Evolutionary conservation across 2,329 filamentous ascomycete genomes (phyloP).

Genomic region (Aspergillus fumigatiaffinis): DNA sequence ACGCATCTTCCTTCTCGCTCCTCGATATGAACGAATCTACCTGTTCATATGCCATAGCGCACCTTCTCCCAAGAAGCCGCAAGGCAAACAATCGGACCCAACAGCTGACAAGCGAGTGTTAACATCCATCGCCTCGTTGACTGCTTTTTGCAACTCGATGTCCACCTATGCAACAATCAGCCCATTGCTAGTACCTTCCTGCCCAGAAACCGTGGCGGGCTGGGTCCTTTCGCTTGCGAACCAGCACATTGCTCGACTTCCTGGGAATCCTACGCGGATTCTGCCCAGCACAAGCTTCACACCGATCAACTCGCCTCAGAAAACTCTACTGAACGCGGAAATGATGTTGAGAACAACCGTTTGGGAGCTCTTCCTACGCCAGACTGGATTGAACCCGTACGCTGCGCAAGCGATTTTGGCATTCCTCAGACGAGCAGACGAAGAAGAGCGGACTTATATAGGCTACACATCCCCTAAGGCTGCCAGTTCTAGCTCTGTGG

Average conservation of each 20-base stretch:
- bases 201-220: constrained; percentile 42
- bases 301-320: constrained; percentile 8
- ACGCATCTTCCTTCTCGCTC: constrained; percentile 50
- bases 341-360: constrained; percentile 57
- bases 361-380: constrained; percentile 66
- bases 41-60: constrained; percentile 57
- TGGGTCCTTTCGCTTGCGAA: constrained; percentile 56
- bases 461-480: not conserved
- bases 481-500: not conserved
- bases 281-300: constrained; percentile 4
- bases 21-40: constrained; percentile 63
- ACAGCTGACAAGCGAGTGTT: constrained; percentile 11
- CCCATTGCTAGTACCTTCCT: constrained; percentile 11
- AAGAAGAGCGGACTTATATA: constrained; percentile 4
- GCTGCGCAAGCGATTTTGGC: constrained; percentile 63
- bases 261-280: not conserved
- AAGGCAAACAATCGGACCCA: constrained; percentile 17
- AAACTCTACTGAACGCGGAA: constrained; percentile 12
- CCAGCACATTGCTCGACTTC: constrained; percentile 35
- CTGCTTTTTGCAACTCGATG: constrained; percentile 23
- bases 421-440: constrained; percentile 20
- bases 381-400: constrained; percentile 65
- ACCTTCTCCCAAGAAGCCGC: constrained; percentile 4
- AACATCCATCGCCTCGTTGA: constrained; percentile 16
- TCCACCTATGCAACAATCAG: constrained; percentile 9